Evolutionary conservation across 2,329 filamentous ascomycete genomes (phyloP).

Genomic region (Stromatinia cepivora): DNA sequence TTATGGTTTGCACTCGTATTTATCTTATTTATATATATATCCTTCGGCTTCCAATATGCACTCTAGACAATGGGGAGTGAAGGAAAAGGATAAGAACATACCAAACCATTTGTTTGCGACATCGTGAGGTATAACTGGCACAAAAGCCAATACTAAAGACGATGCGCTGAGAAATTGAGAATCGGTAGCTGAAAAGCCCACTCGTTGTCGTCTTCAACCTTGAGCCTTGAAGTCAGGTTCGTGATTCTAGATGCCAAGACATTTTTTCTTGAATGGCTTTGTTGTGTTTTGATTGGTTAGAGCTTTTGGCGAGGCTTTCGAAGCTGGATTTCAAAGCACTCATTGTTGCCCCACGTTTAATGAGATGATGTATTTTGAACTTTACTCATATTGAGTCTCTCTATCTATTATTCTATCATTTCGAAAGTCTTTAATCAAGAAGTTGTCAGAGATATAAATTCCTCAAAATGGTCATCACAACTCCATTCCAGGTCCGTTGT

Average conservation of each 20-base stretch:
- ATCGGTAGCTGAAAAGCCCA: not conserved
- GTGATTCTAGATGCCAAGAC: constrained; percentile 23
- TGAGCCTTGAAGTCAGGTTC: constrained; percentile 15
- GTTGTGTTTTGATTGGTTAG: constrained; percentile 14
- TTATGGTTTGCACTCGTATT: not conserved
- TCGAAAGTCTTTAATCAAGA: not conserved
- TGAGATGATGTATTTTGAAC: not conserved
- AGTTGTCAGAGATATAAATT: not conserved
- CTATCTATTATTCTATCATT: not conserved
- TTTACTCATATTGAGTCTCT: not conserved
- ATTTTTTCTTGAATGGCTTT: constrained; percentile 17
- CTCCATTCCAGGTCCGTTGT: constrained; percentile 41
- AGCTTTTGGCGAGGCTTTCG: constrained; percentile 11
- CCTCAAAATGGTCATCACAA: constrained; percentile 39
- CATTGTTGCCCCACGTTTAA: constrained; percentile 24
- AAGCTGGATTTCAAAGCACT: constrained; percentile 37
- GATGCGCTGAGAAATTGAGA: not conserved
- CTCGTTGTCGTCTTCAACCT: constrained; percentile 19
- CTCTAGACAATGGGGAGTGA: not conserved
- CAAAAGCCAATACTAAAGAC: constrained; percentile 28
- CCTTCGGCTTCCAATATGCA: constrained; percentile 23
- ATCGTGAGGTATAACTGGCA: constrained; percentile 48
- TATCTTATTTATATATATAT: not conserved
- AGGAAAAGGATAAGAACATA: constrained; percentile 45
- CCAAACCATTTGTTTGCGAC: constrained; percentile 78